Evolutionary conservation across 2,329 filamentous ascomycete species (phyloP), one percentile per base, ranked within the genome.

Genomic region (Ascochyta koolunga): DNA sequence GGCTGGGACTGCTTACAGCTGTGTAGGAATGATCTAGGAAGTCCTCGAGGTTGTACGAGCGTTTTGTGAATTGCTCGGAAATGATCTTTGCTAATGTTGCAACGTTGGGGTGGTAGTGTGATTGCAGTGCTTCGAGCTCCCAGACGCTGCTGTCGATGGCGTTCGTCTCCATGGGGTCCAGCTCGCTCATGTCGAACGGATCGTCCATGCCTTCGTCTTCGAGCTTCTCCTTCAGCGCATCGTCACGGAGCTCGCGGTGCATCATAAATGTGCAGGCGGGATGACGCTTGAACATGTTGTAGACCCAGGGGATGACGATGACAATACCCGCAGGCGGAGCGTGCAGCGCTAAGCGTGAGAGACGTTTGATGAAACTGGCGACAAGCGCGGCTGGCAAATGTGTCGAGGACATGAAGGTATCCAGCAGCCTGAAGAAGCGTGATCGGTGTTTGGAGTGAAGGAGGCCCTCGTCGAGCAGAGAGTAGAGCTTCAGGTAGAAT

Each of bases 41-140:
- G 71, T 99, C 95, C 71, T 99, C 95, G n/a, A 97, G 78, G 65
- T 92, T 95, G 76, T 98, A 99, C 2, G 89, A 84, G 63, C 92
- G 88, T 78, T 99, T 99, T 2, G 95, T 99, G 74, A 98, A 99
- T 73, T 98, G 95, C 77, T 98, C 92, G 2, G 90, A 90, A 52
- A 99, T 86, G 60, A 99, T 96, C 76, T 92, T 95, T 38, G 92
- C 89, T 63, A 99, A 86, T 2, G 93, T 95, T 0, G 93, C 93
- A 21, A 99, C 91, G 65, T 98, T 99, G 13, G 96, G 95, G 71
- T 99, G 95, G 75, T 96, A 98, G 75, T 99, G 96, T 0, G 87
- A 88, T 74, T 96, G 91, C 52, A 98, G 79, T 54, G 91, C 92
- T 56, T 96, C 89, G 46, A 99, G 83, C 74, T 99, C 95, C 96